A percentile compares a stretch with the other conserved stretches of the same genome.
These are phyloP conservation scores for Lichtheimia ornata DNA, from an alignment of 371 early-diverging fungal genomes.

Conservation along the genomic window DNA sequence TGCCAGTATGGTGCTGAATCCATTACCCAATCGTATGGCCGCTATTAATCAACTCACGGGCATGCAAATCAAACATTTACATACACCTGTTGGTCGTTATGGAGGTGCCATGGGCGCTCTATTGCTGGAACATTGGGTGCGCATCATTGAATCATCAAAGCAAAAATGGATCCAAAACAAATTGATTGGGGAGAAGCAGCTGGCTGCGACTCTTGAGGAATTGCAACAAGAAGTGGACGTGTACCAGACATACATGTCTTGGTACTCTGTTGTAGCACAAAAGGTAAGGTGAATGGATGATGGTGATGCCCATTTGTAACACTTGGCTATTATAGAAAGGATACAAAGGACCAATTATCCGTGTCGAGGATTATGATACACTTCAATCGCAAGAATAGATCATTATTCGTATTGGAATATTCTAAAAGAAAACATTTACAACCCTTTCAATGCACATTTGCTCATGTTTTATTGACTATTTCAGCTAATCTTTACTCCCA, in stretches of 20 bases:
- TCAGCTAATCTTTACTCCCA: too few relatives aligned
- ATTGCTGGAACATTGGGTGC: constrained; percentile 45
- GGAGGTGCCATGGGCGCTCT: constrained; percentile 38
- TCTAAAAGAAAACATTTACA: too few relatives aligned
- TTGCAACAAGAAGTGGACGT: constrained; percentile 37
- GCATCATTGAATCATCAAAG: constrained; percentile 25
- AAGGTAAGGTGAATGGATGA: constrained; percentile 20
- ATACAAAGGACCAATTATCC: constrained; percentile 41
- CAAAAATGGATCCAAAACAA: constrained; percentile 39
- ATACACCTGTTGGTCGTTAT: constrained; percentile 43
- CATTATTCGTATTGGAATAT: too few relatives aligned
- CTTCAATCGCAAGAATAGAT: background rate
- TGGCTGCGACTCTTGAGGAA: constrained; percentile 26
- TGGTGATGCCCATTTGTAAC: background rate
- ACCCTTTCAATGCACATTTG: too few relatives aligned
- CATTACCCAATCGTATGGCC: constrained; percentile 46
- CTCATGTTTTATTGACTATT: too few relatives aligned
- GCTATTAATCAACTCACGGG: constrained; percentile 31
- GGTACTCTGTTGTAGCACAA: constrained; percentile 51
- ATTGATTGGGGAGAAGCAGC: constrained; percentile 36
- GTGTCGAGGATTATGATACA: constrained; percentile 32
- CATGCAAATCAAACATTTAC: constrained; percentile 46
- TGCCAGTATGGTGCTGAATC: constrained; percentile 19
- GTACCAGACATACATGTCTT: constrained; percentile 47
- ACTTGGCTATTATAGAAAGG: constrained; percentile 23